Evolutionary conservation across 768 basidiomycete genomes (phyloP), one percentile per base, ranked within the genome.

Genomic region (Holtermannia corniformis): DNA sequence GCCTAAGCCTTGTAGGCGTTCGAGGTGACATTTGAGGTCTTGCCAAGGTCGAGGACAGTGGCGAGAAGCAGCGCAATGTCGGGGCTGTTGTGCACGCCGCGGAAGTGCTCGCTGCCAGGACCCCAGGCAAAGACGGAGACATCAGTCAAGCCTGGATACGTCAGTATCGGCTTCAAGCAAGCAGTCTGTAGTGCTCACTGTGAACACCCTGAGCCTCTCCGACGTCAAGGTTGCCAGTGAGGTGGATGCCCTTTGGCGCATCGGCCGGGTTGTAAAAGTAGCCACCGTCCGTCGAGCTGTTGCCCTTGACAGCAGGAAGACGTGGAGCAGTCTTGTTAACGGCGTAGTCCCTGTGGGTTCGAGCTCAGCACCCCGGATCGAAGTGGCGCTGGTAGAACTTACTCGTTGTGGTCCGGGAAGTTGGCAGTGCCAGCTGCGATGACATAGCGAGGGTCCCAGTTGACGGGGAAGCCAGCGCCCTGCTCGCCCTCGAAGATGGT

Each of bases 401-500:
- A n/a, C 42, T 67, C 62, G 50, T 64, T 57, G 49, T 69, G 64
- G 51, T 73, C 71, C 12, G 69, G 68, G 41, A 56, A 41, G 3
- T 60, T 61, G 41, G 62, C 50, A 52, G 61, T 61, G 1, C 67
- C 70, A 42, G 56, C 60, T 12, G 68, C 72, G 27, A 70, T 64
- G 37, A 69, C 65, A 58, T 71, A 74, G 44, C 74, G 58, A n/a
- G 73, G 73, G 32, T 65, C 61, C 73, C 74, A 75, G n/a, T 64
- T 60, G 41, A 72, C 73, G 14, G 73, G 73, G 65, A 72, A 73
- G 24, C 66, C 63, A 11, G 48, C 22, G 4, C 70, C 69, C 19
- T 70, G 57, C 16, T 56, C 49, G 3, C 63, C 57, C 16, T n/a
- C 19, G 48, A 73, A 60, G 25, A 60, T 52, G n/a, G 65, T 62